These are phyloP conservation scores for Physcomitrellopsis africana DNA, from an alignment of 225 moss, liverwort and hornwort species.

Conservation along the genomic window DNA sequence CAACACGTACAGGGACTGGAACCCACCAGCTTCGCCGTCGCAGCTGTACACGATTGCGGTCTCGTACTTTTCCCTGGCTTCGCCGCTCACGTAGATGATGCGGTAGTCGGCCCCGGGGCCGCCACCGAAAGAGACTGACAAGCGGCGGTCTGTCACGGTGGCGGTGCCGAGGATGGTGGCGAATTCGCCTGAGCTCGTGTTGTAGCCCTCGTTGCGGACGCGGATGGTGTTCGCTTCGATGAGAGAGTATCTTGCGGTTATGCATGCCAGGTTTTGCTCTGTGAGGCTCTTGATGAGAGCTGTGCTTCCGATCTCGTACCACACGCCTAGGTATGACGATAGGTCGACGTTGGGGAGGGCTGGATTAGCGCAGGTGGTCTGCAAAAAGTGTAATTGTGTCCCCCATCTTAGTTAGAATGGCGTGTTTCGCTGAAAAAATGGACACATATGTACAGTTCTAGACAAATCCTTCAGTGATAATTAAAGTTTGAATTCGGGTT, in stretches of 20 bases:
- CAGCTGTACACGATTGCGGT: constrained; percentile 51
- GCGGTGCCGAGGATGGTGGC: not conserved
- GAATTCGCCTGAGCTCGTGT: constrained; percentile 36
- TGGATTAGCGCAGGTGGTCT: constrained; percentile 35
- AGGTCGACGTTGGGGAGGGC: constrained; percentile 29
- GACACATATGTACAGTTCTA: too few relatives aligned
- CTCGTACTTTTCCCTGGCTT: constrained; percentile 12
- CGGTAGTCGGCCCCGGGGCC: constrained; percentile 30
- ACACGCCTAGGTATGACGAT: constrained; percentile 35
- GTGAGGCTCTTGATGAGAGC: not conserved
- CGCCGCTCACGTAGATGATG: constrained; percentile 37
- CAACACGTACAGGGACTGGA: constrained; percentile 39
- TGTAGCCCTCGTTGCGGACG: constrained; percentile 38
- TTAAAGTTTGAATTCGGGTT: not conserved
- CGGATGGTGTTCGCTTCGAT: constrained; percentile 35
- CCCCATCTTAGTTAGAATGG: not conserved
- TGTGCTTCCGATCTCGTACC: constrained; percentile 53
- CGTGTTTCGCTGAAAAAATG: not conserved
- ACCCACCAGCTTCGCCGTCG: not conserved
- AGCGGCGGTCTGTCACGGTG: constrained; percentile 21
- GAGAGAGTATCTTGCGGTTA: constrained; percentile 32
- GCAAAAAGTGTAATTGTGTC: not conserved
- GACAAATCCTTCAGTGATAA: not conserved
- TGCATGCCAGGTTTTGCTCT: constrained; percentile 29
- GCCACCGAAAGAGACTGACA: constrained; percentile 21